Evolutionary conservation across 1,284 basidiomycete species (phyloP), one percentile per base, ranked within the genome.

Genomic region (Trametes pubescens): DNA sequence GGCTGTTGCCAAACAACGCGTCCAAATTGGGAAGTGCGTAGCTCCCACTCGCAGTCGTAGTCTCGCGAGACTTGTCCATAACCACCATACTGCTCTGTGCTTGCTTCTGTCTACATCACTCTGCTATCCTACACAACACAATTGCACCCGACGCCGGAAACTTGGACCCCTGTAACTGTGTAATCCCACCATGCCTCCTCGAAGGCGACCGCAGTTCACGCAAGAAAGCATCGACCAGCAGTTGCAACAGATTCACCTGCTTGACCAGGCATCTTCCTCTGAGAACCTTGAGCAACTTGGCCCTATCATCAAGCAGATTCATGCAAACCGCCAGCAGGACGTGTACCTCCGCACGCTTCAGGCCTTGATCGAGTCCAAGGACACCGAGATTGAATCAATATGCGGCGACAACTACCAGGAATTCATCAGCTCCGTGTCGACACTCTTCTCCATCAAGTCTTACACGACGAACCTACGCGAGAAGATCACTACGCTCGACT

Each of bases 341-440:
- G 86, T 90, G 14, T 99, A 96, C 77, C 85, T 99, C 38, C 87
- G 92, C 51, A 94, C 92, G 47, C 82, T 99, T 55, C 92, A 95
- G 71, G 84, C 82, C 21, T 93, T 99, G 72, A 93, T 99, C 55
- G 88, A 93, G 72, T 89, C 95, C 68, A 98, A 99, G 80, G 98
- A 99, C 75, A 84, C 86, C 62, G 96, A 99, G 78, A 99, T 99
- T 74, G 95, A 99, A 80, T 88, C 87, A 64, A 96, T 99, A 78
- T 99, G 98, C 79, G 88, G 91, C 63, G 91, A 93, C 71, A 99
- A 99, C 77, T 98, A 99, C 76, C 94, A 97, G 80, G 98, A 99
- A 77, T 99, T 99, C 75, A 95, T 98, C 26, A 90, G 91, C 24
- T 98, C 96, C 9, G 96, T 99, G 10, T 95, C 96, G 37, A 98